Evolutionary conservation across 192 early-diverging fungal genomes (phyloP).

Genomic region (Entrophospora sp.): DNA sequence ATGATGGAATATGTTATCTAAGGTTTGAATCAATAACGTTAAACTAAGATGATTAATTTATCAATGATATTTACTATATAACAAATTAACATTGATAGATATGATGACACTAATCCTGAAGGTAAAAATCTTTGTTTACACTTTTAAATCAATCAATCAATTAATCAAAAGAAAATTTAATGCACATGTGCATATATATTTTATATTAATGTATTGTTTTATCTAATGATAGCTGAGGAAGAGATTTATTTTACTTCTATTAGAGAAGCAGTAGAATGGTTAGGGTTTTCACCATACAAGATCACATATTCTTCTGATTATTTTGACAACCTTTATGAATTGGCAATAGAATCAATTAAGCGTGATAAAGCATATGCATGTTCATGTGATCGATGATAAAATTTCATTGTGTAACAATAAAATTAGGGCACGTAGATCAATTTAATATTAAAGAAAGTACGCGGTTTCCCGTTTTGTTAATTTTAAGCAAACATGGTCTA

Average conservation of each 20-base stretch:
- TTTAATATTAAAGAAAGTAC: too few relatives aligned
- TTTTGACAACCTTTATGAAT: conserved; percentile 92
- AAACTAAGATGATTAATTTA: neutral
- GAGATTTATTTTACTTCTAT: conserved; percentile 94
- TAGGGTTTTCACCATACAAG: conserved; percentile 86
- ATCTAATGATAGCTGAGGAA: conserved; percentile 76
- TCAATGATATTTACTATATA: neutral
- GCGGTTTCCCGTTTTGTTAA: too few relatives aligned
- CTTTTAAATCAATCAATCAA: too few relatives aligned
- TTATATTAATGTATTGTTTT: neutral
- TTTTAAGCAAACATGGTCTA: too few relatives aligned
- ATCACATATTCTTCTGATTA: conserved; percentile 97
- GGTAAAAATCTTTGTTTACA: conserved; percentile 8
- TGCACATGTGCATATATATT: too few relatives aligned
- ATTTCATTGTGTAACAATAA: too few relatives aligned
- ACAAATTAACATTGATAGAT: conserved; percentile 26
- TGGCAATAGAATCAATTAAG: conserved; percentile 86
- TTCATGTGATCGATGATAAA: too few relatives aligned
- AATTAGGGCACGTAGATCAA: too few relatives aligned
- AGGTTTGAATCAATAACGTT: conserved; percentile 43
- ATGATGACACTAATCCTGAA: conserved; percentile 57
- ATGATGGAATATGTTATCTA: conserved; percentile 86
- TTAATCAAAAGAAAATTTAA: too few relatives aligned
- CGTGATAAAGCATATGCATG: conserved; percentile 74
- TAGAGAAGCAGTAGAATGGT: conserved; percentile 87